phyloP scores from a whole-genome alignment of 805 yeast genomes.

The Nakazawaea anatomiae region DNA sequence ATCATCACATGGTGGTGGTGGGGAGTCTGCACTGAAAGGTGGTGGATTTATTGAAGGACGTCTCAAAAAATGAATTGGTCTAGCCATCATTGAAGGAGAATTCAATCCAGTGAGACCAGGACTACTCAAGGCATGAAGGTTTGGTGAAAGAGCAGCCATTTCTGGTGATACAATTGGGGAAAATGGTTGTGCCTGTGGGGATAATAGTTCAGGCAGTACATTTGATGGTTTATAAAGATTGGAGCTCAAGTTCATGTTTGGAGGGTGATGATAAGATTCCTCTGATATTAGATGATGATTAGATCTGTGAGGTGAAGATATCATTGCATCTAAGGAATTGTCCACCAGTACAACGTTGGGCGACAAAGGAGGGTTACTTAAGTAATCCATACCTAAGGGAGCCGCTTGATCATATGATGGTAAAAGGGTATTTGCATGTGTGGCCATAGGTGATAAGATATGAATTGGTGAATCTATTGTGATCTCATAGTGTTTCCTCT shows the following conservation, averaged over 20 bases:
- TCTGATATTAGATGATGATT: background rate
- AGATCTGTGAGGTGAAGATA: slow-evolving; percentile 2
- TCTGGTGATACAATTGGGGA: slow-evolving; percentile 36
- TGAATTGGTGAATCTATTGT: slow-evolving; percentile 94
- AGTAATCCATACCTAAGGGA: background rate
- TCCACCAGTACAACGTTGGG: slow-evolving; percentile 50
- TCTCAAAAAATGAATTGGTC: slow-evolving; percentile 52
- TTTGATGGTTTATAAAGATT: slow-evolving; percentile 52
- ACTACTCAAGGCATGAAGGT: slow-evolving; percentile 10
- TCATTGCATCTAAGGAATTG: slow-evolving; percentile 20
- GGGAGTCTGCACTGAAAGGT: slow-evolving; percentile 42
- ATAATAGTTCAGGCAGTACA: slow-evolving; percentile 38
- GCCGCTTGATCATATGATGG: slow-evolving; percentile 54
- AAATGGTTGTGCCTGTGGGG: slow-evolving; percentile 63
- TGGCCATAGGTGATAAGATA: slow-evolving; percentile 67
- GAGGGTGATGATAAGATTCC: background rate
- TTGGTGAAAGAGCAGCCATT: slow-evolving; percentile 22
- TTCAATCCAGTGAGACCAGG: slow-evolving; percentile 3
- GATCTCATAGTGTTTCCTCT: slow-evolving; percentile 89
- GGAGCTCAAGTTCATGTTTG: slow-evolving; percentile 27
- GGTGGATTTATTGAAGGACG: slow-evolving; percentile 60
- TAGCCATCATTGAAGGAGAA: slow-evolving; percentile 32
- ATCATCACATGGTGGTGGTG: slow-evolving; percentile 28
- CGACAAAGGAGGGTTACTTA: slow-evolving; percentile 30
- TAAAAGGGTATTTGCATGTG: slow-evolving; percentile 71